These are phyloP conservation scores for Lomentospora prolificans DNA, from an alignment of 2,329 filamentous ascomycete species.

Conservation along the genomic window DNA sequence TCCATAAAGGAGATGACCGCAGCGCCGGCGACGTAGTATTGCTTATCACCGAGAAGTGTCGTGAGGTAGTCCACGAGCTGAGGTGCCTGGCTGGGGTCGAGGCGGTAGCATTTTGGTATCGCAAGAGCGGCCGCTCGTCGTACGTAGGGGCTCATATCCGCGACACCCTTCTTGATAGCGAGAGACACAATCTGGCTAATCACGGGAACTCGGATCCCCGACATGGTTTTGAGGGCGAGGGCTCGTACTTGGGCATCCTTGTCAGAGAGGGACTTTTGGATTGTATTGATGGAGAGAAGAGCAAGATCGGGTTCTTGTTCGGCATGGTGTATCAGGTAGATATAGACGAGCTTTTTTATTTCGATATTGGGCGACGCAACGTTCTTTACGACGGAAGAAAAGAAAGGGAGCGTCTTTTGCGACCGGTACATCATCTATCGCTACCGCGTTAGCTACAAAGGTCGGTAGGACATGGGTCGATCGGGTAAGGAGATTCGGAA, in stretches of 20 bases:
- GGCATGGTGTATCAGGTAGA: slow-evolving; percentile 93
- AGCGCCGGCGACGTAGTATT: slow-evolving; percentile 93
- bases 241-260: slow-evolving; percentile 82
- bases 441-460: not conserved
- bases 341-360: slow-evolving; percentile 97
- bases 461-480: too few species aligned
- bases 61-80: slow-evolving; percentile 76
- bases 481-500: too few species aligned
- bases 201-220: slow-evolving; percentile 89
- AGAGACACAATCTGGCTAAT: slow-evolving; percentile 96
- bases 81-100: slow-evolving; percentile 78
- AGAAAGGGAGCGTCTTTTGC: slow-evolving; percentile 82
- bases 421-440: slow-evolving; percentile 86
- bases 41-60: slow-evolving; percentile 73
- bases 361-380: slow-evolving; percentile 88
- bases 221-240: slow-evolving; percentile 92
- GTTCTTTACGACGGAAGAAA: slow-evolving; percentile 97
- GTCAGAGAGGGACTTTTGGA: slow-evolving; percentile 94
- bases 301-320: slow-evolving; percentile 93
- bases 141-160: slow-evolving; percentile 90
- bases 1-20: slow-evolving; percentile 85
- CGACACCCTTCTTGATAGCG: slow-evolving; percentile 87
- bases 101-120: slow-evolving; percentile 88
- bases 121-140: slow-evolving; percentile 86
- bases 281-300: slow-evolving; percentile 94